Evolutionary conservation across 345 rosid genomes (phyloP).

Genomic region (Nasturtium officinale): DNA sequence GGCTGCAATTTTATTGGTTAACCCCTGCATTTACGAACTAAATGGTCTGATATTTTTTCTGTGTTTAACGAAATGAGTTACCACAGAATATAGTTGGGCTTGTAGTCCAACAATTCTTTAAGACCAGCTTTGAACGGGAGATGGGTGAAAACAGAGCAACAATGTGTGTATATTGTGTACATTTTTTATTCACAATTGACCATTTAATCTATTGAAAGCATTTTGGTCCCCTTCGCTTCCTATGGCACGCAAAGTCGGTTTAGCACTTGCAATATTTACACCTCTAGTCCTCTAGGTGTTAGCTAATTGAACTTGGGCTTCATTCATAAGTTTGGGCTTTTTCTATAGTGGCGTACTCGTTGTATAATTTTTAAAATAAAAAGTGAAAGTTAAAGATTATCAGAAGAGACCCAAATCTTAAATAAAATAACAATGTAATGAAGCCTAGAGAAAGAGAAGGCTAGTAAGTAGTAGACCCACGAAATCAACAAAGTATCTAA

Average conservation of each 20-base stretch:
- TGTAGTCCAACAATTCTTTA: no score
- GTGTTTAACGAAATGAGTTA: not conserved
- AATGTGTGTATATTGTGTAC: not conserved
- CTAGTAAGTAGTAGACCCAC: slow-evolving; percentile 27
- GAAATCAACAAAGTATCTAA: slow-evolving; percentile 36
- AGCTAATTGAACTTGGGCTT: slow-evolving; percentile 4
- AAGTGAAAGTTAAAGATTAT: not conserved
- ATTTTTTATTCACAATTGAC: not conserved
- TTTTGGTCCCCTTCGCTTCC: not conserved
- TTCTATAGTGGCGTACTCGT: not conserved
- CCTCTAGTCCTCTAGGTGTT: not conserved
- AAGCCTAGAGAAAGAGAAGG: slow-evolving; percentile 35
- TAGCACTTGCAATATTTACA: not conserved
- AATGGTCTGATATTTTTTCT: not conserved
- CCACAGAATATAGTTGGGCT: not conserved
- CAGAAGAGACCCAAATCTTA: not conserved
- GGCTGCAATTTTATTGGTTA: not conserved
- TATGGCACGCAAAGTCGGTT: not conserved
- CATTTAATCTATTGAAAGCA: not conserved
- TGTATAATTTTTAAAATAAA: no score
- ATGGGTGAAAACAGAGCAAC: not conserved
- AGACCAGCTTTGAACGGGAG: not conserved
- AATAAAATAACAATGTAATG: not conserved
- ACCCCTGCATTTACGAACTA: not conserved
- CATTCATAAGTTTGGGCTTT: slow-evolving; percentile 11